These are phyloP conservation scores for Triticum turgidum DNA, from an alignment of 176 grass and related monocot species.

Conservation along the genomic window DNA sequence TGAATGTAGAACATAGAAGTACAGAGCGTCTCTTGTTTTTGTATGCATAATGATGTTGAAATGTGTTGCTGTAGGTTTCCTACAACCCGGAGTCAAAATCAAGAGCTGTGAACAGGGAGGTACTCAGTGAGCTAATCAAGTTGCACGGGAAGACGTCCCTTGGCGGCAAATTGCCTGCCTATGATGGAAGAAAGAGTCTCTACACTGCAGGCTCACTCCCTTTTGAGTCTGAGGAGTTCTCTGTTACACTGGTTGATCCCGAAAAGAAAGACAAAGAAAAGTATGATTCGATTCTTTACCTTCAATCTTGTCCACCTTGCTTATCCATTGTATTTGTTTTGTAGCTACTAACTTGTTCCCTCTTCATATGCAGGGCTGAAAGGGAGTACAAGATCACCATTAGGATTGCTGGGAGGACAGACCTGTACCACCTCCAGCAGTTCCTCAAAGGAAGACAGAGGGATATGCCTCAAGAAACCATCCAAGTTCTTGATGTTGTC, in stretches of 20 bases:
- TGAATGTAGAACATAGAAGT: background rate
- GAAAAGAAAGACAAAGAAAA: constrained; percentile 57
- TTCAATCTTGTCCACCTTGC: too few relatives aligned
- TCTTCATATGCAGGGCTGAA: constrained; percentile 38
- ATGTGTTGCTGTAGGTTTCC: constrained; percentile 40
- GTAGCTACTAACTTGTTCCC: background rate
- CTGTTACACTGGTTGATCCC: constrained; percentile 48
- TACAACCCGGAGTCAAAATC: constrained; percentile 75
- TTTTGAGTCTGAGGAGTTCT: constrained; percentile 66
- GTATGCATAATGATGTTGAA: background rate
- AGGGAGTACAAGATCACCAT: constrained; percentile 77
- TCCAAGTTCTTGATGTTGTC: constrained; percentile 88
- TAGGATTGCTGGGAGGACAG: constrained; percentile 53
- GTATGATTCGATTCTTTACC: background rate
- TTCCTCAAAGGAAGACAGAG: constrained; percentile 58
- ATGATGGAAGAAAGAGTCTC: constrained; percentile 83
- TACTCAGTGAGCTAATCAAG: constrained; percentile 63
- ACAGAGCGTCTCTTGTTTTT: background rate
- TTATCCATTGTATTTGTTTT: background rate
- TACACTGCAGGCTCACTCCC: constrained; percentile 86
- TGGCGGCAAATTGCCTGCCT: constrained; percentile 59
- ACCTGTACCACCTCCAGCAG: constrained; percentile 56
- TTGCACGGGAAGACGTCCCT: constrained; percentile 50
- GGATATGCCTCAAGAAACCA: constrained; percentile 81
- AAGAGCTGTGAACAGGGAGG: constrained; percentile 53